These are phyloP conservation scores for Erysimum pusillum DNA, from an alignment of 441 rosid genomes.

Conservation along the genomic window DNA sequence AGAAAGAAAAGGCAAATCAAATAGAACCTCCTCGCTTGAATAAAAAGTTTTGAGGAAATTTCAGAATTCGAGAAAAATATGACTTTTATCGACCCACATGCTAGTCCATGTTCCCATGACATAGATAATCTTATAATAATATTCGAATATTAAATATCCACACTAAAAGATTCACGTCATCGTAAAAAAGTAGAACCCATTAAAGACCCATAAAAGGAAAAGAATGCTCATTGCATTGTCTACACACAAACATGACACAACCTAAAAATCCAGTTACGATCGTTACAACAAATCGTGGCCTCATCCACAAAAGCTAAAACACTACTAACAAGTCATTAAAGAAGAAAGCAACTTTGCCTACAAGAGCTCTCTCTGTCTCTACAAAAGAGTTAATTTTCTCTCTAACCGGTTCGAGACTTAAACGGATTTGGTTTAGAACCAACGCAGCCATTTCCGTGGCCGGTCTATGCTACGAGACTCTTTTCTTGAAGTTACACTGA, in stretches of 20 bases:
- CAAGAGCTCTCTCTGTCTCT: background rate
- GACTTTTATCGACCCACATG: slow-evolving; percentile 41
- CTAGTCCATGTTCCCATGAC: slow-evolving; percentile 28
- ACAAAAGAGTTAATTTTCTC: slow-evolving; percentile 2
- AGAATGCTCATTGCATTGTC: slow-evolving; percentile 32
- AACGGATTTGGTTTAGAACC: slow-evolving; percentile 46
- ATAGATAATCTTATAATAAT: slow-evolving; percentile 19
- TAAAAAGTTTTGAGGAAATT: slow-evolving; percentile 7
- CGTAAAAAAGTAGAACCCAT: slow-evolving; percentile 19
- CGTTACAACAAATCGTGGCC: slow-evolving; percentile 36
- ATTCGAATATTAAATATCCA: slow-evolving; percentile 26
- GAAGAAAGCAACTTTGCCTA: slow-evolving; percentile 38
- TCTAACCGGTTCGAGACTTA: slow-evolving; percentile 10
- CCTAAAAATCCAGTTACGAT: slow-evolving; percentile 36
- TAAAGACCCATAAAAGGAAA: background rate
- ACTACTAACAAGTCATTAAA: slow-evolving; percentile 33
- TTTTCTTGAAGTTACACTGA: slow-evolving; percentile 64
- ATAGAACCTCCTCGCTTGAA: slow-evolving; percentile 29
- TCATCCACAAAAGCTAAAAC: slow-evolving; percentile 28
- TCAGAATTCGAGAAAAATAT: slow-evolving; percentile 15
- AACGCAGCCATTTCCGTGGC: slow-evolving; percentile 59
- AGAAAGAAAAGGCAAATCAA: too few relatives aligned
- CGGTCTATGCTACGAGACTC: slow-evolving; percentile 39
- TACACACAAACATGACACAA: slow-evolving; percentile 38
- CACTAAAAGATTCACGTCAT: slow-evolving; percentile 9